phyloP scores from a whole-genome alignment of 371 early-diverging fungal genomes.

The Mortierella sp. region DNA sequence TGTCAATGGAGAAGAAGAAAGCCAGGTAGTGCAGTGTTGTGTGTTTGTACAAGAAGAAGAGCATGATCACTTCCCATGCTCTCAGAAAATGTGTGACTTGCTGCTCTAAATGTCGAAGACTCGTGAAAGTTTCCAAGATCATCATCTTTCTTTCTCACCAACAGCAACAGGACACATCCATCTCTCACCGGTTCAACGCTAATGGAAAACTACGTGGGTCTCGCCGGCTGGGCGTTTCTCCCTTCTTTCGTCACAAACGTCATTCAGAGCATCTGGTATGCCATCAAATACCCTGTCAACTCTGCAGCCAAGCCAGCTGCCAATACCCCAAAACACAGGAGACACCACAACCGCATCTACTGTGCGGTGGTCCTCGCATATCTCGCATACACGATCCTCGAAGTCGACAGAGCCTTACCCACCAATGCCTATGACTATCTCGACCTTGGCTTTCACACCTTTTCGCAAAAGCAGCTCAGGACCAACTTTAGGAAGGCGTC shows the following conservation, averaged over 20 bases:
- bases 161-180: not conserved
- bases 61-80: not conserved
- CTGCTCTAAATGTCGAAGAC: not conserved
- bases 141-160: not conserved
- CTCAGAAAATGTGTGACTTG: not conserved
- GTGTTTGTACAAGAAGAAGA: too few species aligned
- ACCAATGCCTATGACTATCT: slow-evolving; percentile 65
- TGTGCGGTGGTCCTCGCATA: slow-evolving; percentile 63
- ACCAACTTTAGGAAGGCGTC: slow-evolving; percentile 70
- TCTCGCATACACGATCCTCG: slow-evolving; percentile 66
- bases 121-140: not conserved
- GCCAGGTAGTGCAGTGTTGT: not conserved
- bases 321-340: slow-evolving; percentile 50
- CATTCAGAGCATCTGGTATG: slow-evolving; percentile 62
- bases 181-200: not conserved
- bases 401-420: slow-evolving; percentile 62
- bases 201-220: slow-evolving; percentile 49
- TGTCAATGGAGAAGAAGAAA: not conserved
- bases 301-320: slow-evolving; percentile 55
- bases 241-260: slow-evolving; percentile 61
- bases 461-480: slow-evolving; percentile 66
- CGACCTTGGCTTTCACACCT: slow-evolving; percentile 50
- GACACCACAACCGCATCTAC: slow-evolving; percentile 63
- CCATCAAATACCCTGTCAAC: slow-evolving; percentile 56
- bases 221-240: slow-evolving; percentile 57